Conservation (phyloP, 2,329 filamentous ascomycete genomes). For the Penicillium sp. region DNA sequence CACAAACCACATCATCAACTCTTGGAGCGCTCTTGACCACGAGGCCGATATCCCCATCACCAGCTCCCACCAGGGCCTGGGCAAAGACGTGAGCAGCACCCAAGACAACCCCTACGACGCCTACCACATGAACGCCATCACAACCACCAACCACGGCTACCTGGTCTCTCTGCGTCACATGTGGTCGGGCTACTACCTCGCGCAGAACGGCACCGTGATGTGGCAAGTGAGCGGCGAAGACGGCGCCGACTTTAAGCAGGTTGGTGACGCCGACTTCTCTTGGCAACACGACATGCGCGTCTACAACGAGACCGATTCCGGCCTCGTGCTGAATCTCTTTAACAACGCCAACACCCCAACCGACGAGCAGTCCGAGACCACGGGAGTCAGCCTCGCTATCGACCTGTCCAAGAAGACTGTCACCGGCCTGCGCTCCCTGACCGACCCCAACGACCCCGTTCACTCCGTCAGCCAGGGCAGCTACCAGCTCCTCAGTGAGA, state of each 20-base stretch:
- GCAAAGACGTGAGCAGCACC: conserved; percentile 9
- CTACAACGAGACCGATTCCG: conserved; percentile 32
- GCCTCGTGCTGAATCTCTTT: conserved; percentile 32
- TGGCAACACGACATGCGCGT: conserved; percentile 38
- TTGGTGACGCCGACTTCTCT: conserved; percentile 20
- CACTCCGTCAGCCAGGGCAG: conserved; percentile 27
- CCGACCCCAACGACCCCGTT: conserved; percentile 21
- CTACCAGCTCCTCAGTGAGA: conserved; percentile 20
- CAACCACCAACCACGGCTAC: conserved; percentile 34
- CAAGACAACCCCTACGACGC: conserved; percentile 35
- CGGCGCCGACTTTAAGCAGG: conserved; percentile 23
- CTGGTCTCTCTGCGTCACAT: conserved; percentile 40
- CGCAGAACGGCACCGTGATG: conserved; percentile 28
- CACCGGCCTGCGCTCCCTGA: conserved; percentile 13
- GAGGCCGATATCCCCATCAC: conserved; percentile 31
- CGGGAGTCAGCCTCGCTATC: conserved; percentile 25
- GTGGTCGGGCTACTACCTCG: conserved; percentile 35
- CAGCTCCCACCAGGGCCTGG: conserved; percentile 27
- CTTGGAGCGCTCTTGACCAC: conserved; percentile 39
- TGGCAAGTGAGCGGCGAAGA: conserved; percentile 16
- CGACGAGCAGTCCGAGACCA: conserved; percentile 16
- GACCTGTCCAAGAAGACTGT: conserved; percentile 18
- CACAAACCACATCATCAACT: conserved; percentile 36
- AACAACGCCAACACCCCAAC: conserved; percentile 28
- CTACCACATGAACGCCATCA: conserved; percentile 40